Conservation (phyloP, 805 yeast species). For the Barnettozyma californica region DNA sequence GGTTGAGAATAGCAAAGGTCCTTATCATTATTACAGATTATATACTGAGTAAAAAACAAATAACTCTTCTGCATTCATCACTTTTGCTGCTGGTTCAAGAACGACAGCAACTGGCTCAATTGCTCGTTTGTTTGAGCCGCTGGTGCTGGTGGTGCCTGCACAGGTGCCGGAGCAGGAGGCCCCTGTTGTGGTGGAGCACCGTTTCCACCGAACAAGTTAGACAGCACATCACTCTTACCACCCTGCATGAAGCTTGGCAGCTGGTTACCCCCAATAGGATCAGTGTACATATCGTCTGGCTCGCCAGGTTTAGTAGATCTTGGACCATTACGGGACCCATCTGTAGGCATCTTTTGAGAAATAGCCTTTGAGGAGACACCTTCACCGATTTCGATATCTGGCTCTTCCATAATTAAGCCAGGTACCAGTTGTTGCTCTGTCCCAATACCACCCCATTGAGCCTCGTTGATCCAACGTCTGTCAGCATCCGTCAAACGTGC, state of each 20-base stretch:
- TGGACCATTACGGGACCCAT: constrained; percentile 80
- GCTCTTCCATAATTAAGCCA: constrained; percentile 89
- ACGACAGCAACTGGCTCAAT: constrained; percentile 36
- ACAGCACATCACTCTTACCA: constrained; percentile 41
- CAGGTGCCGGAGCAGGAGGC: constrained; percentile 16
- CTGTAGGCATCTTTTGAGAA: constrained; percentile 88
- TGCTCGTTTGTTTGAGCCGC: constrained; percentile 34
- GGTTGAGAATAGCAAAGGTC: neutral
- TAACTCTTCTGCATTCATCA: constrained; percentile 1
- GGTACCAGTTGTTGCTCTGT: constrained; percentile 66
- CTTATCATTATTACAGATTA: neutral
- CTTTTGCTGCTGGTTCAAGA: constrained; percentile 35
- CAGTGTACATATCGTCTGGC: constrained; percentile 29
- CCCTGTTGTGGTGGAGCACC: constrained; percentile 3
- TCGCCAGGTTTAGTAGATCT: constrained; percentile 66
- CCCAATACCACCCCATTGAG: constrained; percentile 97
- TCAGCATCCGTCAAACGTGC: constrained; percentile 92
- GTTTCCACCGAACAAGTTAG: constrained; percentile 36
- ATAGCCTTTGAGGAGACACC: constrained; percentile 92
- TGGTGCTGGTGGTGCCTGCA: constrained; percentile 6
- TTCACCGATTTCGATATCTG: constrained; percentile 94
- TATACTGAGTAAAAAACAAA: neutral
- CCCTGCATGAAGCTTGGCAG: constrained; percentile 29
- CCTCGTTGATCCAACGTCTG: constrained; percentile 77
- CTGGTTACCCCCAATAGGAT: constrained; percentile 22